Base-by-base conservation (phyloP, 495 filamentous ascomycete genomes). In the Aspergillus steynii region DNA sequence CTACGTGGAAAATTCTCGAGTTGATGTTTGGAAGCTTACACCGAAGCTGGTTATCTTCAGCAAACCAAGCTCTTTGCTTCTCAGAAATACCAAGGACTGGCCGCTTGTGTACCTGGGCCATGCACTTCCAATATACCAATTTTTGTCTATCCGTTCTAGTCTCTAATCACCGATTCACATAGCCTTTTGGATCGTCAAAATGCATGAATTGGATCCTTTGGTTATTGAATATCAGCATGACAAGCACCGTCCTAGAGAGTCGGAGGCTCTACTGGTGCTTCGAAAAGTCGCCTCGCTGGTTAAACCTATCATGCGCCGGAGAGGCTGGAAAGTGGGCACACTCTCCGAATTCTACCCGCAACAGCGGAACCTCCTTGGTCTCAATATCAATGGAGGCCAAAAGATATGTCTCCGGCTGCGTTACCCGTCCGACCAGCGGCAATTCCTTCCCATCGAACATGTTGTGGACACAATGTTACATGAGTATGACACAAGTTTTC, bases 401-500 rank as follows among this genome's bases (percentile, higher is more conserved):
- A 88, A 87, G 71, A 95, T 98, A 50, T 90, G 90, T 61, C 77
- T 99, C 27, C 87, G 94, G 58, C 78, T 99, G 27, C 89, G 95
- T 37, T 89, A 96, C 75, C 77, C 88, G 26, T 79, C 80, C 61
- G 90, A 97, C 74, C 79, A 86, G 47, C 84, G 74, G 54, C 87
- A 90, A 70, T 99, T 99, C 66, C 73, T 96, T 8, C 88, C 91
- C 8, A 65, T 93, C 29, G 92, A 96, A 56, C 76, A 90, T 62
- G 83, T 96, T 2, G 80, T 89, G 14, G 92, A 96, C 72, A 98
- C 94, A 1, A 94, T 98, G 90, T 85, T 99, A 32, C 95, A 99
- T 70, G 95, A 98, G 83, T 86, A 68, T 69, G 79, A 75, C n/a
- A 2, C 2, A 10, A 29, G 45, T 34, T 12, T 14, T n/a, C 9